Conservation (phyloP, 495 filamentous ascomycete genomes). For the Letharia lupina region DNA sequence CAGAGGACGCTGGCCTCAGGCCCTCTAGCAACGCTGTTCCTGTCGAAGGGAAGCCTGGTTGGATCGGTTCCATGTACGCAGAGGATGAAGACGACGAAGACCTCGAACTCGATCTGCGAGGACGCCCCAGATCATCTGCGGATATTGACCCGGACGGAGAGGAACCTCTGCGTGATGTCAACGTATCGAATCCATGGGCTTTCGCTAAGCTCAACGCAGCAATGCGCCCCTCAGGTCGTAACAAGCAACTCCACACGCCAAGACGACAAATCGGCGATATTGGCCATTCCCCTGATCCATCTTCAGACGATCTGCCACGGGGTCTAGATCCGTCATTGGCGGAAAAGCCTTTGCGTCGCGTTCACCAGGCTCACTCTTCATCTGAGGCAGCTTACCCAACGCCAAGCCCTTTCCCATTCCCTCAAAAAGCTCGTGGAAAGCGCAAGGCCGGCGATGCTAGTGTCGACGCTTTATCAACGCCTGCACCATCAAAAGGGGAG, state of each 20-base stretch:
- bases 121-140: neutral
- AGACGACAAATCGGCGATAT: constrained; percentile 19
- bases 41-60: neutral
- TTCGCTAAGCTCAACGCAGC: constrained; percentile 51
- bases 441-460: neutral
- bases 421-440: constrained; percentile 19
- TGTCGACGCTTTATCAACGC: neutral
- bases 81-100: constrained; percentile 14
- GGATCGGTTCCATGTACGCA: constrained; percentile 11
- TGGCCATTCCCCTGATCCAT: constrained; percentile 4
- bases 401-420: constrained; percentile 20
- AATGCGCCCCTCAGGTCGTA: constrained; percentile 15
- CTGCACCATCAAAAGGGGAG: neutral
- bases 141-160: constrained; percentile 21
- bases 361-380: neutral
- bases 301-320: constrained; percentile 3
- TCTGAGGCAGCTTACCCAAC: constrained; percentile 8
- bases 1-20: neutral
- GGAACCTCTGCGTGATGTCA: constrained; percentile 22
- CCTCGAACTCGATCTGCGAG: neutral
- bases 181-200: constrained; percentile 50
- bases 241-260: constrained; percentile 20
- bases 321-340: neutral
- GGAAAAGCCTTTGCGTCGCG: neutral
- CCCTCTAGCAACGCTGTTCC: neutral